These are phyloP conservation scores for Hygrocybe coccinea DNA, from an alignment of 768 basidiomycete species.

Conservation along the genomic window DNA sequence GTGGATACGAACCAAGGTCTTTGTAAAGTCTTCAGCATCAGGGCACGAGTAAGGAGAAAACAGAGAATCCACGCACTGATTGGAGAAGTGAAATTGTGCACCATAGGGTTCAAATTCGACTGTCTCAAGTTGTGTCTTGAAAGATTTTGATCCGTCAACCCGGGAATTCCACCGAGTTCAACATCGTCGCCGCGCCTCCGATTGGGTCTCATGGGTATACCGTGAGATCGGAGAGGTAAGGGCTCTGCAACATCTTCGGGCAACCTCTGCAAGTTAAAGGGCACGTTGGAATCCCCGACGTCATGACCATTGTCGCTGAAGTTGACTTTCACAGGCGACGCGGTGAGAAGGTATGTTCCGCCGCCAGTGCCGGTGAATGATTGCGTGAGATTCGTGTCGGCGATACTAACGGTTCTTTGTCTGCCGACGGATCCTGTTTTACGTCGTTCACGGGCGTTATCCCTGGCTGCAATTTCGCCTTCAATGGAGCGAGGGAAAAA, in stretches of 20 bases:
- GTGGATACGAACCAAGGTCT: not conserved
- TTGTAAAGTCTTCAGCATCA: not conserved
- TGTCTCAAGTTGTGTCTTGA: constrained; percentile 37
- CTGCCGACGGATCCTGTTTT: constrained; percentile 24
- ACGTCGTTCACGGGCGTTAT: constrained; percentile 41
- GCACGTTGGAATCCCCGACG: not conserved
- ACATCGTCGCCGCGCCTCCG: constrained; percentile 38
- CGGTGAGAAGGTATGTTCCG: constrained; percentile 31
- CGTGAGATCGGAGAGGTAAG: constrained; percentile 8
- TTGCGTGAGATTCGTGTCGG: constrained; percentile 8
- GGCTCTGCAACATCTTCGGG: not conserved
- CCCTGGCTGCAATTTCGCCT: constrained; percentile 53
- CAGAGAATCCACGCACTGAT: constrained; percentile 44
- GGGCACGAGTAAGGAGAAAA: not conserved
- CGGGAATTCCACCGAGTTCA: constrained; percentile 32
- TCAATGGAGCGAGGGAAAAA: constrained; percentile 81
- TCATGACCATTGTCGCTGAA: constrained; percentile 8
- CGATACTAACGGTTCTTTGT: constrained; percentile 15
- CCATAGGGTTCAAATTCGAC: constrained; percentile 45
- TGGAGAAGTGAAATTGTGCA: constrained; percentile 65
- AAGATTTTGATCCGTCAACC: constrained; percentile 41
- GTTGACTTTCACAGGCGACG: constrained; percentile 30
- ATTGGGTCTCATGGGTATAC: constrained; percentile 40
- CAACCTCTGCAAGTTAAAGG: not conserved
- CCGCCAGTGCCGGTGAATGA: constrained; percentile 11